A percentile compares a stretch with the other conserved stretches of the same genome.
Evolutionary conservation across 2,329 filamentous ascomycete genomes (phyloP).

Genomic region (Colletotrichum ledebouriae): DNA sequence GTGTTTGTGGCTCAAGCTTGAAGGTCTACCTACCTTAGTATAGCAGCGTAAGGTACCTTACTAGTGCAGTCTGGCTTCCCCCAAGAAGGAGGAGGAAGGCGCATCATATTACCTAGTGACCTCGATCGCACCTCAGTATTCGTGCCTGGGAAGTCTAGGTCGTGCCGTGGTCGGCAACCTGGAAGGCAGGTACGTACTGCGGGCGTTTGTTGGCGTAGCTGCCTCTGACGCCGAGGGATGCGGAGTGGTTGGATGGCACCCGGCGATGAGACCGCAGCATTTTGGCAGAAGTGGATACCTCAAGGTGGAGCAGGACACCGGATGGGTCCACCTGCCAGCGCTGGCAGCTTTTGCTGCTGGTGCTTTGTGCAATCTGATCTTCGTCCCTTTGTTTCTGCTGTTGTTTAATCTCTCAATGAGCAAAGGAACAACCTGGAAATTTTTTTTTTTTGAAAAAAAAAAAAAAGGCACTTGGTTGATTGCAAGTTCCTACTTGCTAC

Average conservation of each 20-base stretch:
- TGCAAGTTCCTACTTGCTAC: too few relatives aligned
- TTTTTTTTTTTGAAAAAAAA: too few relatives aligned
- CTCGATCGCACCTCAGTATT: too few relatives aligned
- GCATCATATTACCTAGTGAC: too few relatives aligned
- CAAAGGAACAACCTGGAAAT: too few relatives aligned
- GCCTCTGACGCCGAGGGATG: background rate
- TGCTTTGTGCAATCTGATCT: too few relatives aligned
- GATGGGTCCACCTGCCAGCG: constrained; percentile 11
- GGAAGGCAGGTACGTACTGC: constrained; percentile 3
- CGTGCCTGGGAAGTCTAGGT: too few relatives aligned
- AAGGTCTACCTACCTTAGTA: constrained; percentile 11
- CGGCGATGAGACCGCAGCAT: background rate
- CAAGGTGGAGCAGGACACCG: constrained; percentile 16
- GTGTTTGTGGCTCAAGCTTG: constrained; percentile 31
- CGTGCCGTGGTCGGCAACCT: background rate
- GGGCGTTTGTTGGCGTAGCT: constrained; percentile 4
- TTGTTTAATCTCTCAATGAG: too few relatives aligned
- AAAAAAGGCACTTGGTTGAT: too few relatives aligned
- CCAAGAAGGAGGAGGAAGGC: too few relatives aligned
- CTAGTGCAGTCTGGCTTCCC: background rate
- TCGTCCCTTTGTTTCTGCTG: too few relatives aligned
- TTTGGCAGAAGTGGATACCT: background rate
- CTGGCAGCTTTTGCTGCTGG: too few relatives aligned
- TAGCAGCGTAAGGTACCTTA: background rate
- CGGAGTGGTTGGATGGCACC: background rate